phyloP scores from a whole-genome alignment of 352 stramenopile genomes.

The Blastocystis sp. region DNA sequence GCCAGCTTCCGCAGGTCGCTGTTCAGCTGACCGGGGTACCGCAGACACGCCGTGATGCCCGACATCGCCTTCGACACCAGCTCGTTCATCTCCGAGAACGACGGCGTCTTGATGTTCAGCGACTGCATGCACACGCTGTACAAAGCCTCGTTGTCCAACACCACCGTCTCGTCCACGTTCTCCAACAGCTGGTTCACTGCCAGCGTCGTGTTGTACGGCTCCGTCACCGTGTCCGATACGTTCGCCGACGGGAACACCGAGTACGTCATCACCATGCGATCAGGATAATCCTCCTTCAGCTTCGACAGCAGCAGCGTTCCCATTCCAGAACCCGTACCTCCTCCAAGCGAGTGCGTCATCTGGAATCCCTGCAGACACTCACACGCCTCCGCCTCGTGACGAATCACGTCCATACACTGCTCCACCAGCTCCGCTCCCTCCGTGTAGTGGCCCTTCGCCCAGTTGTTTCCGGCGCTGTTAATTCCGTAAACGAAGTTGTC shows the following conservation, averaged over 20 bases:
- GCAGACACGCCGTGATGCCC: constrained; percentile 92
- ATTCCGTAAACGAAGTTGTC: constrained; percentile 99
- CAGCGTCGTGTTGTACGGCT: constrained; percentile 98
- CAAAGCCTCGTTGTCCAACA: constrained; percentile 96
- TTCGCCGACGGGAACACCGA: constrained; percentile 88
- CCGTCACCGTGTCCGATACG: constrained; percentile 94
- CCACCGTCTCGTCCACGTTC: constrained; percentile 98
- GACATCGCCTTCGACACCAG: constrained; percentile 94
- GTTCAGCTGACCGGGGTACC: constrained; percentile 95
- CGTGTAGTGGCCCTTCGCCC: constrained; percentile 98
- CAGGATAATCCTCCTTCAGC: constrained; percentile 92
- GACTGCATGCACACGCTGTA: constrained; percentile 99
- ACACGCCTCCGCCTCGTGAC: constrained; percentile 92
- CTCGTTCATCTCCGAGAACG: constrained; percentile 95
- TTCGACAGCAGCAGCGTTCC: constrained; percentile 95
- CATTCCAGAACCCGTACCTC: constrained; percentile 94
- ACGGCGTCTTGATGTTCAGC: constrained; percentile 93
- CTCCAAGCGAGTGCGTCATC: constrained; percentile 96
- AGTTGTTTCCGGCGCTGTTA: constrained; percentile 93
- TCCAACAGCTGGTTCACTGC: constrained; percentile 97
- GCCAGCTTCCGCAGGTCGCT: constrained; percentile 93
- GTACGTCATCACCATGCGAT: constrained; percentile 98
- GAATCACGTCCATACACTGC: constrained; percentile 90
- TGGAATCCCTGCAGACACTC: constrained; percentile 97
- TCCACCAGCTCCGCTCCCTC: constrained; percentile 95